Evolutionary conservation across 306 rosid genomes (phyloP).

Genomic region (Trifolium fragiferum): DNA sequence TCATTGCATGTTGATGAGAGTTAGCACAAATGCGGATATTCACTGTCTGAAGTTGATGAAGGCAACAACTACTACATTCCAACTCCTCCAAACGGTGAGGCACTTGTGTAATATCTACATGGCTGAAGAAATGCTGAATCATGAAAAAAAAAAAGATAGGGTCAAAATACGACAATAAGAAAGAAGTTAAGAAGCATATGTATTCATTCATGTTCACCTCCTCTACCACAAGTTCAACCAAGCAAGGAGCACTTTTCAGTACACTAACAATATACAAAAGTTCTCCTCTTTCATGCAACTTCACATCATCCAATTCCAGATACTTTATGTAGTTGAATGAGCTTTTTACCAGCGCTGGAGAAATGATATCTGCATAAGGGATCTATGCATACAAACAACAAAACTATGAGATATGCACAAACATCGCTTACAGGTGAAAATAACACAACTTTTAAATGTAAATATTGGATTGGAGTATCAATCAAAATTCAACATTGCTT

Average conservation of each 20-base stretch:
- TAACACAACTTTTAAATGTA: not conserved
- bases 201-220: conserved; percentile 8
- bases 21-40: not conserved
- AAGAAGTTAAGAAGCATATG: too few relatives aligned
- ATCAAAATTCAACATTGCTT: not conserved
- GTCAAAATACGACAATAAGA: too few relatives aligned
- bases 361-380: not conserved
- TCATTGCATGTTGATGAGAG: not conserved
- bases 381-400: not conserved
- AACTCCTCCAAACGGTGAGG: not conserved
- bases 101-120: not conserved
- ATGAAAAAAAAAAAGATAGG: too few relatives aligned
- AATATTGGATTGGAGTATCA: not conserved
- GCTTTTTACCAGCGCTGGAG: not conserved
- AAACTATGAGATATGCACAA: not conserved
- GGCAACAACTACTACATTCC: not conserved
- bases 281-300: not conserved
- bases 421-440: not conserved
- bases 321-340: not conserved
- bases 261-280: not conserved
- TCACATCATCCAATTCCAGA: not conserved
- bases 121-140: too few relatives aligned
- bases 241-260: conserved; percentile 27
- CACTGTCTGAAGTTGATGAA: not conserved
- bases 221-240: conserved; percentile 15